Evolutionary conservation across 129 eudicot genomes (phyloP).

Genomic region (Pulicaria dysenterica): DNA sequence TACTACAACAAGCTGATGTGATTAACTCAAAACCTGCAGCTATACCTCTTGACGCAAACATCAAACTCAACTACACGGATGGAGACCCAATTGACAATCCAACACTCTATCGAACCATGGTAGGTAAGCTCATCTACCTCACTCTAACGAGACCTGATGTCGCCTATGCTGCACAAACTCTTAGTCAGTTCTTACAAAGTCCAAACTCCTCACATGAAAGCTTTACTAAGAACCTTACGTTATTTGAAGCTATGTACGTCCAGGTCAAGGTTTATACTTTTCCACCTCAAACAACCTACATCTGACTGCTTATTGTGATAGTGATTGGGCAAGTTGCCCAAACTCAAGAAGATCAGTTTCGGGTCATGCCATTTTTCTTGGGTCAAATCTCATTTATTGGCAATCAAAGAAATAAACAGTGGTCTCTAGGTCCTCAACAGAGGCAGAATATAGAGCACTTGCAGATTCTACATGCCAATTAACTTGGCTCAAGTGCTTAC

Average conservation of each 20-base stretch:
- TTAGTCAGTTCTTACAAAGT: no score
- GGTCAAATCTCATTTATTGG: no score
- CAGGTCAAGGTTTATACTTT: no score
- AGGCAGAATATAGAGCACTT: not conserved
- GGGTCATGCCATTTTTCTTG: no score
- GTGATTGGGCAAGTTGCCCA: no score
- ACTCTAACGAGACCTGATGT: not conserved
- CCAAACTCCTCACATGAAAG: no score
- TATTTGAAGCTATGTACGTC: no score
- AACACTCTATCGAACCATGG: not conserved
- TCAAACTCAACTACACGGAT: not conserved
- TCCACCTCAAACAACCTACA: no score
- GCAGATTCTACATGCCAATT: not conserved
- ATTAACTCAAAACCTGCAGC: not conserved
- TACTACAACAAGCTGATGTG: not conserved
- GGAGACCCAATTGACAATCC: not conserved
- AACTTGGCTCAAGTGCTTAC: not conserved
- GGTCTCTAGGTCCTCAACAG: not conserved
- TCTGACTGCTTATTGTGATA: not conserved
- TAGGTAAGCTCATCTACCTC: not conserved
- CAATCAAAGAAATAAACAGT: not conserved
- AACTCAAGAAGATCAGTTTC: not conserved
- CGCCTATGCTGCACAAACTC: not conserved
- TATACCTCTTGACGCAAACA: not conserved
- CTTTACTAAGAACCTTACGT: no score